phyloP scores from a whole-genome alignment of 768 basidiomycete genomes.

The Bullera alba region DNA sequence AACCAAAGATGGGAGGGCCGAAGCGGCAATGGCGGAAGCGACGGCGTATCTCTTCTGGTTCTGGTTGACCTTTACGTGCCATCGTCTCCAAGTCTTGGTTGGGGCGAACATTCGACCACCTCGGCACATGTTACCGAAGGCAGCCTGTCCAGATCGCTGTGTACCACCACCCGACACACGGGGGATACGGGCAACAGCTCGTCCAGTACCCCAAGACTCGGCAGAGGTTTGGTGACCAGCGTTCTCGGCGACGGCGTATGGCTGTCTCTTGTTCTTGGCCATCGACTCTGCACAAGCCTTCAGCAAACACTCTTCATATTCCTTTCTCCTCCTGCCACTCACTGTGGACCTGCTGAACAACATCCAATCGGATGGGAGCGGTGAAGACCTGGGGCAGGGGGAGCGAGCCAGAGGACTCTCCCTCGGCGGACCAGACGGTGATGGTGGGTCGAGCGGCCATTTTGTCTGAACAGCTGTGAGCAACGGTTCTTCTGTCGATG shows the following conservation, averaged over 20 bases:
- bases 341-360: constrained; percentile 99
- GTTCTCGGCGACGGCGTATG: constrained; percentile 93
- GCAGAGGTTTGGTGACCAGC: constrained; percentile 98
- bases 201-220: constrained; percentile 99
- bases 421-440: constrained; percentile 66
- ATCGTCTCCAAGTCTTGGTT: constrained; percentile 98
- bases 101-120: constrained; percentile 99
- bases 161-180: constrained; percentile 99
- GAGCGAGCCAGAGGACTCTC: constrained; percentile 80
- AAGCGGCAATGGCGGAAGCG: constrained; percentile 95
- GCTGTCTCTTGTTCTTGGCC: constrained; percentile 95
- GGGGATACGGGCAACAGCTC: constrained; percentile 99
- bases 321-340: constrained; percentile 44
- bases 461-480: constrained; percentile 19
- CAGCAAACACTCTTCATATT: no score
- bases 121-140: constrained; percentile 99
- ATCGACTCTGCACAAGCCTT: constrained; percentile 77
- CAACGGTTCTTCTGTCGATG: neutral
- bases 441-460: constrained; percentile 95
- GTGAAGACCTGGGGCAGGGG: constrained; percentile 93
- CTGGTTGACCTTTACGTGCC: constrained; percentile 99
- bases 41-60: constrained; percentile 97
- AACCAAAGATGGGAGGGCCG: constrained; percentile 94
- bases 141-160: constrained; percentile 97
- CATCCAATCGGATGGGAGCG: constrained; percentile 96